A percentile compares a stretch with the other conserved stretches of the same genome.
These are phyloP conservation scores for Xeromyces bisporus DNA, from an alignment of 495 filamentous ascomycete species.

Conservation along the genomic window DNA sequence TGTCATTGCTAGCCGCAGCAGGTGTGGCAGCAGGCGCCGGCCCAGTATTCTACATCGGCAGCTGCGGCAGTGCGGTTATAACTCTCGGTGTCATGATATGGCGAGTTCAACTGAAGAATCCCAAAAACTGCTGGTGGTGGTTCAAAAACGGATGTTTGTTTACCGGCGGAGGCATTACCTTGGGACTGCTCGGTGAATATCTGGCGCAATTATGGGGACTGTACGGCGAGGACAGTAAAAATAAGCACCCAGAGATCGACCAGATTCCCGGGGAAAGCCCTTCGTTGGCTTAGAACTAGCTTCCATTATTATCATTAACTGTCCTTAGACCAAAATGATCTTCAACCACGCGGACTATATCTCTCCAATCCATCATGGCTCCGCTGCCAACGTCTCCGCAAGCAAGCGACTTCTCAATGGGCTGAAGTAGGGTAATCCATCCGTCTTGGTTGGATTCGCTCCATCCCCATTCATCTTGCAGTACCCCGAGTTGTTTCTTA, in stretches of 20 bases:
- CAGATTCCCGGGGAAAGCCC: neutral
- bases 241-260: neutral
- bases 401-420: conserved; percentile 55
- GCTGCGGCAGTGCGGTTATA: conserved; percentile 64
- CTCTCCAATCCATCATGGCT: conserved; percentile 62
- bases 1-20: conserved; percentile 62
- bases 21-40: conserved; percentile 59
- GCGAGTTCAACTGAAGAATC: conserved; percentile 68
- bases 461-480: conserved; percentile 55
- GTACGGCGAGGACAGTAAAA: conserved; percentile 10
- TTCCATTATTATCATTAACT: neutral
- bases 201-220: conserved; percentile 17
- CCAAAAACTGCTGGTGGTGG: conserved; percentile 93
- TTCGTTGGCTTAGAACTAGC: too few relatives aligned
- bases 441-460: conserved; percentile 23
- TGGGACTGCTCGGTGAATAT: conserved; percentile 51
- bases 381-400: conserved; percentile 68
- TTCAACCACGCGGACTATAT: conserved; percentile 50
- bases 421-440: conserved; percentile 61
- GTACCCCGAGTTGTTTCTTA: conserved; percentile 42
- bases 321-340: neutral
- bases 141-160: conserved; percentile 60
- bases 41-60: conserved; percentile 69
- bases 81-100: conserved; percentile 78
- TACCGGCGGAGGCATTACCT: conserved; percentile 48